These are phyloP conservation scores for Metschnikowia gruessii DNA, from an alignment of 805 yeast species.

Conservation along the genomic window DNA sequence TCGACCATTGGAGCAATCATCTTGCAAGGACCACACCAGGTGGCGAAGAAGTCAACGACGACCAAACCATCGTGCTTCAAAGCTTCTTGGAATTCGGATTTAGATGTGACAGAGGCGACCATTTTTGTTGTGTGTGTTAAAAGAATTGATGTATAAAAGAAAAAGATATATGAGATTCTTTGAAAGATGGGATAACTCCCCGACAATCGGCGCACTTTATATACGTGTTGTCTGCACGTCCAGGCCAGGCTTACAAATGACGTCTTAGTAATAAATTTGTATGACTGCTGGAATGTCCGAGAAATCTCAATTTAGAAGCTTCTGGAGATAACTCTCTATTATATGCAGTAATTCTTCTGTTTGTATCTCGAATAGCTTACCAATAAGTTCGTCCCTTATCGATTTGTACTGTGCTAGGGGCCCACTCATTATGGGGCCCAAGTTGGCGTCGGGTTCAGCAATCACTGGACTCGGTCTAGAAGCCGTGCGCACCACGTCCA, in stretches of 20 bases:
- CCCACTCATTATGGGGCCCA: not conserved
- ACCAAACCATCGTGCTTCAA: constrained; percentile 66
- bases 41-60: constrained; percentile 93
- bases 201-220: constrained; percentile 2
- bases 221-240: constrained; percentile 5
- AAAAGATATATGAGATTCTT: not conserved
- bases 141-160: not conserved
- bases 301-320: not conserved
- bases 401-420: constrained; percentile 1
- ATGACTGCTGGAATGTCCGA: not conserved
- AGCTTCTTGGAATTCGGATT: constrained; percentile 63
- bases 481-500: constrained; percentile 1
- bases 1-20: constrained; percentile 93
- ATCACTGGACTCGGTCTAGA: not conserved
- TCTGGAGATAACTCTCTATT: not conserved
- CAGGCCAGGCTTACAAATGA: constrained; percentile 8
- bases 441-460: not conserved
- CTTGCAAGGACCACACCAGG: constrained; percentile 99
- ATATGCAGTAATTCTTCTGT: not conserved
- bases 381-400: not conserved
- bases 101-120: constrained; percentile 35
- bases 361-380: not conserved
- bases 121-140: constrained; percentile 20
- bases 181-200: not conserved
- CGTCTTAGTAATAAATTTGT: constrained; percentile 3